phyloP scores from a whole-genome alignment of 2,329 filamentous ascomycete species.

The Hymenoscyphus albidus region DNA sequence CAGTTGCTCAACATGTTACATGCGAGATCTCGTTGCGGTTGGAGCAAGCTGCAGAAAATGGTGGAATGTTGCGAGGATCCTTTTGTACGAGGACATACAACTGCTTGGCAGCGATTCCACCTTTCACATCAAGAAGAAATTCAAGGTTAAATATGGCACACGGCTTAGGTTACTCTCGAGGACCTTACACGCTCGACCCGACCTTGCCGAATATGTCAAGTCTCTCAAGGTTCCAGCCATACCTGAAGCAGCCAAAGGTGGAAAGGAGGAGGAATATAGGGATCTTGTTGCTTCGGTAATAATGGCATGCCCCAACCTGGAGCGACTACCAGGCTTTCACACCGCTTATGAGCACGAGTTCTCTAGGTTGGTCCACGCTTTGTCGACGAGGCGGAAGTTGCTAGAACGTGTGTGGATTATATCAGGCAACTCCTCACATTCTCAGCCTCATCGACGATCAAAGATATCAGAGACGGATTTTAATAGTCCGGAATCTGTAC shows the following conservation, averaged over 20 bases:
- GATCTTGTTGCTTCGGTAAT: conserved; percentile 57
- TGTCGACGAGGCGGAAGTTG: conserved; percentile 53
- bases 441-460: conserved; percentile 37
- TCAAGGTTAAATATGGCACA: conserved; percentile 49
- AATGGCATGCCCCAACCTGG: conserved; percentile 63
- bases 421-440: conserved; percentile 21
- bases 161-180: conserved; percentile 55
- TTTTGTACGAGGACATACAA: conserved; percentile 52
- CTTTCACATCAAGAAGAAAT: conserved; percentile 51
- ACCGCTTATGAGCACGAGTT: conserved; percentile 53
- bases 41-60: conserved; percentile 50
- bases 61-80: conserved; percentile 43
- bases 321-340: conserved; percentile 53
- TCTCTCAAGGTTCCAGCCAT: conserved; percentile 53
- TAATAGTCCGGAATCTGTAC: conserved; percentile 28
- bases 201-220: conserved; percentile 53
- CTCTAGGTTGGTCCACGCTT: conserved; percentile 53
- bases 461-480: conserved; percentile 25
- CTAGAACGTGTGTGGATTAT: conserved; percentile 59
- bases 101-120: conserved; percentile 54
- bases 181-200: conserved; percentile 50
- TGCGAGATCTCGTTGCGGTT: conserved; percentile 55
- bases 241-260: conserved; percentile 37
- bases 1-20: conserved; percentile 63
- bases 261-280: conserved; percentile 48